Evolutionary conservation across 129 eudicot species (phyloP).

Genomic region (Kitagawia praeruptora): DNA sequence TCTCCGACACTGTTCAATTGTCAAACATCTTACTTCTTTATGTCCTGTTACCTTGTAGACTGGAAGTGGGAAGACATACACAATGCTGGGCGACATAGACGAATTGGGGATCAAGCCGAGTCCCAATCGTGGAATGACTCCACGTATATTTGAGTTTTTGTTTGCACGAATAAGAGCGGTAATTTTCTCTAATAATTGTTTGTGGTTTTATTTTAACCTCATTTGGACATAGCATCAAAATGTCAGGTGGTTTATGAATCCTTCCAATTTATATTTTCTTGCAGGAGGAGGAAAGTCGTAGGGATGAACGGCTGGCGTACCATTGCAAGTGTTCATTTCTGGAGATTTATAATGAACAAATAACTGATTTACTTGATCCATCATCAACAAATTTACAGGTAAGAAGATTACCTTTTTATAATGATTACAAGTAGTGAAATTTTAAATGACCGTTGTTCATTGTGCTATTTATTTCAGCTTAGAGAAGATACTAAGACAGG

Average conservation of each 20-base stretch:
- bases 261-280: not conserved
- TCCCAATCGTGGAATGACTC: conserved; percentile 90
- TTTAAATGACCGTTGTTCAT: not conserved
- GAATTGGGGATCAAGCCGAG: conserved; percentile 67
- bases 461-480: conserved; percentile 35
- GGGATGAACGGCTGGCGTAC: conserved; percentile 69
- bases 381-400: conserved; percentile 89
- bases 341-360: conserved; percentile 94
- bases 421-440: not conserved
- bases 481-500: conserved; percentile 86
- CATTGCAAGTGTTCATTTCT: conserved; percentile 91
- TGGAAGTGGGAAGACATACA: conserved; percentile 94
- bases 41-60: conserved; percentile 39
- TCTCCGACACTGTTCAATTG: not conserved
- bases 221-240: not conserved
- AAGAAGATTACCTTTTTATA: conserved; percentile 24
- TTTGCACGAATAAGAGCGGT: conserved; percentile 92
- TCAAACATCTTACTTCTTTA: not conserved
- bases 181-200: conserved; percentile 16
- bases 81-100: conserved; percentile 93
- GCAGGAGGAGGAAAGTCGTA: conserved; percentile 94
- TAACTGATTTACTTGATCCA: conserved; percentile 91
- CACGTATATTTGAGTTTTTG: conserved; percentile 88
- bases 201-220: not conserved
- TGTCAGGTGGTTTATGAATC: not conserved